phyloP scores from a whole-genome alignment of 495 filamentous ascomycete genomes.

The Daldinia vernicosa region DNA sequence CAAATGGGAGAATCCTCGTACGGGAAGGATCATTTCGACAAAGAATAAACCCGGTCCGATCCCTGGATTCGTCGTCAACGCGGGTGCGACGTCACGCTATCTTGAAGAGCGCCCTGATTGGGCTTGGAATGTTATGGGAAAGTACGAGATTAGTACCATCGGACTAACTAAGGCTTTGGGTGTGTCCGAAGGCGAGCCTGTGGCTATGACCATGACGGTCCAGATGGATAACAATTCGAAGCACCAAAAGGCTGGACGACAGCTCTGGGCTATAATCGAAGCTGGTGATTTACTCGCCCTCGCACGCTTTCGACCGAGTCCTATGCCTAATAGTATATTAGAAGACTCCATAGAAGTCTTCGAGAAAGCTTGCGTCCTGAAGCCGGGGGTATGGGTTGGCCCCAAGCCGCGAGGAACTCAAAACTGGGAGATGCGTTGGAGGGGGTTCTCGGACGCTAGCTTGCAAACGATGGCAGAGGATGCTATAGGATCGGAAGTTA shows the following conservation, averaged over 20 bases:
- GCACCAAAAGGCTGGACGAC: slow-evolving; percentile 21
- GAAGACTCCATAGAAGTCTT: slow-evolving; percentile 8
- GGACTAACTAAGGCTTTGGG: slow-evolving; percentile 10
- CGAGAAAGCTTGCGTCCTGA: slow-evolving; percentile 17
- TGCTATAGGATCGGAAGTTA: background rate
- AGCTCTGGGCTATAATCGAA: slow-evolving; percentile 16
- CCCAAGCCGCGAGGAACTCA: slow-evolving; percentile 10
- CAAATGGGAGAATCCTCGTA: slow-evolving; percentile 24
- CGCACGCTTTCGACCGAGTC: background rate
- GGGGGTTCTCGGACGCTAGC: slow-evolving; percentile 10
- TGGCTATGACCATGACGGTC: slow-evolving; percentile 9
- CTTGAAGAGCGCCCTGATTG: slow-evolving; percentile 13
- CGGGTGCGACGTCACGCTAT: slow-evolving; percentile 15
- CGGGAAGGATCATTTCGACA: slow-evolving; percentile 6
- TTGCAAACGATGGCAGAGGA: slow-evolving; percentile 2
- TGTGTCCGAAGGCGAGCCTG: slow-evolving; percentile 1
- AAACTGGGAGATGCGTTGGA: slow-evolving; percentile 19
- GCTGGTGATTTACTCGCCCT: slow-evolving; percentile 3
- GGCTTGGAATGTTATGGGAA: slow-evolving; percentile 15
- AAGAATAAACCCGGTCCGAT: slow-evolving; percentile 19
- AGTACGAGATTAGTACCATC: slow-evolving; percentile 15
- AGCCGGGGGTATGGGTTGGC: slow-evolving; percentile 11
- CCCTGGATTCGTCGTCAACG: slow-evolving; percentile 14
- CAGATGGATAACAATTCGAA: slow-evolving; percentile 21
- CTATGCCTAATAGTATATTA: background rate